Evolutionary conservation across 495 filamentous ascomycete species (phyloP), one percentile per base, ranked within the genome.

Genomic region (Aspergillus ellipticus): DNA sequence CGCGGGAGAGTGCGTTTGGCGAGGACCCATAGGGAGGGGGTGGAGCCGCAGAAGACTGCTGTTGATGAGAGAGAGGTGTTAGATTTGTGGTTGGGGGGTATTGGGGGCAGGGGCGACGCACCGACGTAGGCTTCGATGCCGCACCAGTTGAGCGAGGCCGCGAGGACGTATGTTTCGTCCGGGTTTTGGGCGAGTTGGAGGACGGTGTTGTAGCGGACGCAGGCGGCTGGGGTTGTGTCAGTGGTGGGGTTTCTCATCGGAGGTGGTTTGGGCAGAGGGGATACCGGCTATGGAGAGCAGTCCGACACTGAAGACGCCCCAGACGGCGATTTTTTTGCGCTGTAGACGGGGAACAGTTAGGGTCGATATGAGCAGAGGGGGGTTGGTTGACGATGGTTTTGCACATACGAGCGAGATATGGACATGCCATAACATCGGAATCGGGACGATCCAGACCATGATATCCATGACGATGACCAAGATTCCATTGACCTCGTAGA

Each of bases 381-480:
- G n/a, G n/a, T n/a, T n/a, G n/a, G n/a, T n/a, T n/a, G n/a, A n/a
- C n/a, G n/a, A n/a, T n/a, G n/a, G n/a, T n/a, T n/a, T n/a, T 17
- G 10, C 4, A 52, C 48, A 1, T 11, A 57, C 55, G n/a, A 48
- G n/a, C 1, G 66, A 63, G 15, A 74, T 57, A 47, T 74, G 67
- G 11, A 77, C 41, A n/a, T 56, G 53, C 57, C 62, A 63, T 33
- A 76, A 61, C 53, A 70, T 63, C 8, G 72, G 74, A 48, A 75
- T 64, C 6, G 74, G 72, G 43, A 74, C 59, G 13, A 67, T 13
- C 5, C 72, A 60, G 22, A 74, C 72, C 28, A 76, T 26, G 0
- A 75, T 42, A 58, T 80, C 76, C 21, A 68, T 71, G 0, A 60
- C 50, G 15, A 79, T 69, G 24, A 68, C 67, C 20, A 60, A 49